Evolutionary conservation across 352 stramenopile genomes (phyloP).

Genomic region (Globisporangium cylindrosporum): DNA sequence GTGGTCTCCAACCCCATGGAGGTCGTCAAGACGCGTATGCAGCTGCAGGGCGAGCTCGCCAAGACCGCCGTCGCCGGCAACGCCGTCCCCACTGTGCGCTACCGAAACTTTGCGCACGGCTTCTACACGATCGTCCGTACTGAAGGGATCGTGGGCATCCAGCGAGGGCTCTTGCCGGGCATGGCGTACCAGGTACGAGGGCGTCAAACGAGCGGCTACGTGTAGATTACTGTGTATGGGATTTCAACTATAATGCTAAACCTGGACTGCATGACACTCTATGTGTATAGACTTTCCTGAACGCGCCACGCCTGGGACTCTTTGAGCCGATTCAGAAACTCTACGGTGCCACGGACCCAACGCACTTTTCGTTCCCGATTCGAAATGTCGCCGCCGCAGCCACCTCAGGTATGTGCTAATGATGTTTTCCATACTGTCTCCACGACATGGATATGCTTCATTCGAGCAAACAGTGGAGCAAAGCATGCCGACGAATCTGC

Average conservation of each 20-base stretch:
- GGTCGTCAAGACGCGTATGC: constrained; percentile 89
- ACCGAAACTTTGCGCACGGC: constrained; percentile 83
- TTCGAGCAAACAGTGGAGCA: not conserved
- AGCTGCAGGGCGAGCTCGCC: constrained; percentile 82
- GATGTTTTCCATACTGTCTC: not conserved
- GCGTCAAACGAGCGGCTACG: not conserved
- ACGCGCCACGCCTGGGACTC: constrained; percentile 68
- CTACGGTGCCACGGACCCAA: constrained; percentile 79
- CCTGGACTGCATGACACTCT: not conserved
- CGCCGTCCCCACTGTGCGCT: constrained; percentile 49
- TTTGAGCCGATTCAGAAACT: constrained; percentile 80
- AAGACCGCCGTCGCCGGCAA: constrained; percentile 34
- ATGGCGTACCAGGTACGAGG: constrained; percentile 70
- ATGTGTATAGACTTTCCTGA: constrained; percentile 62
- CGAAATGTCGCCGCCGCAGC: constrained; percentile 73
- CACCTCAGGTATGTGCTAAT: constrained; percentile 43
- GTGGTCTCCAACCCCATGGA: constrained; percentile 89
- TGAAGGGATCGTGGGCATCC: constrained; percentile 74
- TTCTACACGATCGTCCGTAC: constrained; percentile 83
- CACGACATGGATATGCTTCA: not conserved
- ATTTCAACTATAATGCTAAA: not conserved
- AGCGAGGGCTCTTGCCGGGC: constrained; percentile 70
- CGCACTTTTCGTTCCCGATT: constrained; percentile 62
- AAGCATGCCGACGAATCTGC: not conserved
- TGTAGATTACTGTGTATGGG: not conserved